These are phyloP conservation scores for Flaveria trinervia DNA, from an alignment of 129 eudicot genomes.

Conservation along the genomic window DNA sequence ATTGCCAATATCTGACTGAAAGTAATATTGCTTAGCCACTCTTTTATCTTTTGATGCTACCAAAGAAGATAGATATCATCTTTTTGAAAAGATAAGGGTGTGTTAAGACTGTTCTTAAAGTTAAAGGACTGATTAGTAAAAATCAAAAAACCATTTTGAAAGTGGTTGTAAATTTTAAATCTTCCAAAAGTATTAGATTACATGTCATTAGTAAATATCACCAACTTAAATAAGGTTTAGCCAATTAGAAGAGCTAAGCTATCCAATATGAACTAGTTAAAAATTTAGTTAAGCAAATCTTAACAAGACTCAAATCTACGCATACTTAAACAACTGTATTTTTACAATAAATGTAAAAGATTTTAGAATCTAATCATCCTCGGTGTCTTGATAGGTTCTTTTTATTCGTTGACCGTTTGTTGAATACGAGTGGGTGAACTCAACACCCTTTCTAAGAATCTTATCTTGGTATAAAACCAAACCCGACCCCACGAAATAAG, in stretches of 20 bases:
- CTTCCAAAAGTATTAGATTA: too few relatives aligned
- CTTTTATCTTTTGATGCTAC: constrained; percentile 33
- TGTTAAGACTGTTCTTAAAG: neutral
- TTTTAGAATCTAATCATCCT: neutral
- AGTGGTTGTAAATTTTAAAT: neutral
- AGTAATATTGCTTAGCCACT: constrained; percentile 39
- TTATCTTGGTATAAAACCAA: constrained; percentile 10
- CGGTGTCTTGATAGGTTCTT: neutral
- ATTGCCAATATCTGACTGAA: constrained; percentile 42
- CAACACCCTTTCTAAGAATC: constrained; percentile 24
- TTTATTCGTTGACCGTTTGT: neutral
- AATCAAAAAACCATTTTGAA: neutral
- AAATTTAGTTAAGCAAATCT: neutral
- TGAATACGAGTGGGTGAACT: neutral
- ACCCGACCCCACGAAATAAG: constrained; percentile 25
- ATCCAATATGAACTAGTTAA: neutral
- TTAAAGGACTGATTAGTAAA: constrained; percentile 7
- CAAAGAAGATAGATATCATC: constrained; percentile 29
- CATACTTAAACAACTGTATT: neutral
- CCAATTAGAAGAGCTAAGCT: neutral
- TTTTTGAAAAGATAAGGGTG: constrained; percentile 18
- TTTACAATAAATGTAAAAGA: neutral
- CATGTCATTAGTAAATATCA: neutral
- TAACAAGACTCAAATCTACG: neutral
- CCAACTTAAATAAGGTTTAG: neutral